A percentile compares a stretch with the other conserved stretches of the same genome.
These are phyloP conservation scores for Trifolium pratense DNA, from an alignment of 306 rosid species.

Conservation along the genomic window DNA sequence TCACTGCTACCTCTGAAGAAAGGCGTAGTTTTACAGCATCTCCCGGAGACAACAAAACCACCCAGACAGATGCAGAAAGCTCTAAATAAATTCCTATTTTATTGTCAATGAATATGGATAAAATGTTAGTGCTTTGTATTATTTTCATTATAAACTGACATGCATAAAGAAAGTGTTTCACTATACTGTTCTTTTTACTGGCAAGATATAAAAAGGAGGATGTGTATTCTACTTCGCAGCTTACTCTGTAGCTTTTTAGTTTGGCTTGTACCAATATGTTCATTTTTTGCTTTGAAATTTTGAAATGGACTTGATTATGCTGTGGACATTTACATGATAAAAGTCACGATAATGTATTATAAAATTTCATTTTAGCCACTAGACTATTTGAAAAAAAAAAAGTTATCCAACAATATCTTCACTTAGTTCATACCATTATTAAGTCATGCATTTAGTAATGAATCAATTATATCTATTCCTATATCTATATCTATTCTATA, in stretches of 20 bases:
- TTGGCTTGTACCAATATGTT: not conserved
- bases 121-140: not conserved
- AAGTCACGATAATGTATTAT: too few species aligned
- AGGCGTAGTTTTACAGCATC: constrained; percentile 67
- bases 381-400: too few species aligned
- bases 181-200: not conserved
- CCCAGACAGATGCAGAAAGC: constrained; percentile 43
- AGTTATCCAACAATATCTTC: too few species aligned
- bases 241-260: not conserved
- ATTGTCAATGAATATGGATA: not conserved
- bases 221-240: not conserved
- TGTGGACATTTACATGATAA: too few species aligned
- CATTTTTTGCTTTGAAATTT: not conserved
- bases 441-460: too few species aligned
- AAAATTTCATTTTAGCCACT: too few species aligned
- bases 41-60: constrained; percentile 45
- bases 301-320: not conserved
- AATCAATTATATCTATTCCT: too few species aligned
- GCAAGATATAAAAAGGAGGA: constrained; percentile 4
- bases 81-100: constrained; percentile 43
- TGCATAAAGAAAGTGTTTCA: not conserved
- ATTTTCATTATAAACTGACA: constrained; percentile 15
- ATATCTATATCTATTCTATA: too few species aligned
- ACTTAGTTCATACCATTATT: too few species aligned
- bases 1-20: constrained; percentile 82